Base-by-base conservation (phyloP, 2,329 filamentous ascomycete genomes). In the Cladophialophora psammophila region DNA sequence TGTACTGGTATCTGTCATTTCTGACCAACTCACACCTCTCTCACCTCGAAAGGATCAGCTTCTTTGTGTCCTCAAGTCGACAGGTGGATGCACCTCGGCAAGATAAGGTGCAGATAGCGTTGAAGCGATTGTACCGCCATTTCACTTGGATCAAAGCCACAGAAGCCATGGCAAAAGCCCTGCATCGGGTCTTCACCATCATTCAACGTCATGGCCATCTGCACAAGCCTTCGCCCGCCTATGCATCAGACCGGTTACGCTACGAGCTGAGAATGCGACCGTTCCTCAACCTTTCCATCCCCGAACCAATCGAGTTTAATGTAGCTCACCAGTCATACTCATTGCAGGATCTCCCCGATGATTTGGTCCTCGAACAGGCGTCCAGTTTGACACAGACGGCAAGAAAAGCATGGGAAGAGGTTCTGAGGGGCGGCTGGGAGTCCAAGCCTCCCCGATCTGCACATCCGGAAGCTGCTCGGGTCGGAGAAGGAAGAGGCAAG, bases 1-100 rank as follows among this genome's bases (percentile, higher is more conserved):
- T 97, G 91, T 98, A 98, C 78, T 95, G 91, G 88, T 93, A 97
- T 77, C 81, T 97, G 69, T 87, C 91, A 72, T 87, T 92, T 80
- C 81, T 96, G 66, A 83, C 91, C 74, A 86, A 89, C 75, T 87
- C 90, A 63, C 83, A 90, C 68, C 80, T 88, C 54, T 84, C 88
- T 75, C 88, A 97, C 74, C 80, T 91, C 31, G 89, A 93, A 72
- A 86, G 91, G 61, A 92, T 95, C 72, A 87, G 89, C 72, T 83
- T 85, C 1, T 92, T 92, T 72, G 84, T 88, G 6, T 78, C 42
- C 73, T 76, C 20, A 74, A 53, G 35, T 4, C 38, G 55, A n/a
- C 32, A 69, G 40, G 69, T 71, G 32, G 50, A 31, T 10, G 58
- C 59, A 15, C 54, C 38, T 4, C 42, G 45, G 20, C 59, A 66